Base-by-base conservation (phyloP, 768 basidiomycete genomes). In the Xerocomus brunneocitrinus region DNA sequence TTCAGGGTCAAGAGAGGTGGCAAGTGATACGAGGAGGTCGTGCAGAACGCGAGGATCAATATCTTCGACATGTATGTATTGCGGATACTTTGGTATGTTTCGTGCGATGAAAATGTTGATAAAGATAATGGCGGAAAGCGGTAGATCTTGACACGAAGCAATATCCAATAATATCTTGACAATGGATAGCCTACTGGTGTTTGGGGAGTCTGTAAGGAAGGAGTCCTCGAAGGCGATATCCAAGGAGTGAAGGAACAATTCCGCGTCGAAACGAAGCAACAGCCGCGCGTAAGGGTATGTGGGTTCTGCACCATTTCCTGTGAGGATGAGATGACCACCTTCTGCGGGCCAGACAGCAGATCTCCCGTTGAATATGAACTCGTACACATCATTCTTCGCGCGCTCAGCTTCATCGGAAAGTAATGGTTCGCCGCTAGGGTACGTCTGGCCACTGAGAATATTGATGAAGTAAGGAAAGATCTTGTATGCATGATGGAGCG, bases 41-140 rank as follows among this genome's bases (percentile, higher is more conserved):
- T 93, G 87, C 16, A 94, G 75, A 4, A 80, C 74, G 55, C 79
- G 84, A 1, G 86, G 81, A 0, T 85, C 71, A 39, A 93, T 74
- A 46, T 56, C 62, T 39, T 58, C 45, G 32, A 58, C 48, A 0
- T 12, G 56, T 45, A 93, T 77, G 68, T 85, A 91, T 70, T 97
- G 94, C 1, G 89, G 84, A 71, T 98, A 99, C 72, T 98, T 98
- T 0, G 97, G 92, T 10, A 97, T 83, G 68, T 98, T 99, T 54
- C 95, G 87, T 4, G 97, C 91, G 52, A 98, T 80, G 71, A 99
- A 99, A 56, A 99, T 98, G 64, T 95, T 84, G 47, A 95, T 78
- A 68, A 99, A 90, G 3, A 90, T 93, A 53, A 74, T 72, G 65
- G 91, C 92, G 38, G 77, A 69, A 28, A 80, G 69, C 0, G 81